These are phyloP conservation scores for Skeletonema grethae DNA, from an alignment of 108 stramenopile genomes.

Conservation along the genomic window DNA sequence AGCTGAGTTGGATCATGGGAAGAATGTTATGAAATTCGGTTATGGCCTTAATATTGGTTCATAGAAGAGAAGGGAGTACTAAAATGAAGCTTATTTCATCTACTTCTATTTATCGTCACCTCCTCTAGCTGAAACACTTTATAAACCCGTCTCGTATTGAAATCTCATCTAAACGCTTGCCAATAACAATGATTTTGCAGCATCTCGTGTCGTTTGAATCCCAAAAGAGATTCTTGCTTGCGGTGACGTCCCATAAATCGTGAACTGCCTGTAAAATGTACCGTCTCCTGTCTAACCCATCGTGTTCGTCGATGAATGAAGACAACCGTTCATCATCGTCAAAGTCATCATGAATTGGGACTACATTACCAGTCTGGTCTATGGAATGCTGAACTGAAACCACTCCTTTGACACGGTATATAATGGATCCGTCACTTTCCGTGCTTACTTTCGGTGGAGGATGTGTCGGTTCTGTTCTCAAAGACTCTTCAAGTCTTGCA, in stretches of 20 bases:
- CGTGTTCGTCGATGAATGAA: conserved; percentile 9
- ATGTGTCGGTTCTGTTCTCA: neutral
- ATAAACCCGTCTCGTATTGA: conserved; percentile 61
- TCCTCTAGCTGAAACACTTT: conserved; percentile 49
- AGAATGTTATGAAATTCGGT: conserved; percentile 81
- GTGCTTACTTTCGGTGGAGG: conserved; percentile 6
- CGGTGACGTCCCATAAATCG: conserved; percentile 86
- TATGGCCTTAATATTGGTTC: conserved; percentile 82
- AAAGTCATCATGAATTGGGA: conserved; percentile 23
- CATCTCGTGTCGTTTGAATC: conserved; percentile 56
- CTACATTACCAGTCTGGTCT: conserved; percentile 28
- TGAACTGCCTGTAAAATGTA: conserved; percentile 84
- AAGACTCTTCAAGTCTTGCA: conserved; percentile 47
- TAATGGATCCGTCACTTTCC: conserved; percentile 25
- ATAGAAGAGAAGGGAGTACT: conserved; percentile 11
- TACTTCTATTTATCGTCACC: neutral
- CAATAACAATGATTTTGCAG: conserved; percentile 89
- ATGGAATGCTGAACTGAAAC: conserved; percentile 49
- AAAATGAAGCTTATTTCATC: conserved; percentile 8
- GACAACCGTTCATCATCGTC: conserved; percentile 18
- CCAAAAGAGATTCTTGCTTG: conserved; percentile 57
- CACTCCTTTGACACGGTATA: conserved; percentile 84
- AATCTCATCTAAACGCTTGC: conserved; percentile 61
- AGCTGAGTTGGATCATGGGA: conserved; percentile 79
- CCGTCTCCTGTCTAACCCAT: conserved; percentile 56